Evolutionary conservation across 805 yeast genomes (phyloP).

Genomic region (Saccharomycopsis javanensis): DNA sequence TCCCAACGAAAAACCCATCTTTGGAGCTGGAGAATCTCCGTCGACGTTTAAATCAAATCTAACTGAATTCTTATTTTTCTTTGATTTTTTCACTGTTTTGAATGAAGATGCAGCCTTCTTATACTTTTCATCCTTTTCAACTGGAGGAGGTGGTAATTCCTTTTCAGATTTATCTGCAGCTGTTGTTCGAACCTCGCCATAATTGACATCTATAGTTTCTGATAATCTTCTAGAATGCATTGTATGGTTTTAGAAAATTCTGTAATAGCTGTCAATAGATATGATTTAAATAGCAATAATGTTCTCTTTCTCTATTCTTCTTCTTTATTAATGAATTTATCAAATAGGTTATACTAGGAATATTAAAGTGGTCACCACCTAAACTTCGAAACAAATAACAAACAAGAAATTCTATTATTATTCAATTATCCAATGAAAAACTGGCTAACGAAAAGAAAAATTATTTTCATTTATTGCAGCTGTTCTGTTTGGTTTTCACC

Average conservation of each 20-base stretch:
- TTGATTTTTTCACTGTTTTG: not conserved
- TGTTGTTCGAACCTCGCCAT: slow-evolving; percentile 7
- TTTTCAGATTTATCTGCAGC: not conserved
- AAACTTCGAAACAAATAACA: no score
- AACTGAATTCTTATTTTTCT: slow-evolving; percentile 1
- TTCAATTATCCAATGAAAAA: not conserved
- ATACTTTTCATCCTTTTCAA: slow-evolving; percentile 9
- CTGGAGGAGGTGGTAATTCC: slow-evolving; percentile 8
- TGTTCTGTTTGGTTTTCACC: not conserved
- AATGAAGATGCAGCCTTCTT: not conserved
- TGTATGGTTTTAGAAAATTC: not conserved
- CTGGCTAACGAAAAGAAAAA: not conserved
- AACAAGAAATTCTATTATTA: not conserved
- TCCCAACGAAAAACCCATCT: not conserved
- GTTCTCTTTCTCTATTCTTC: no score
- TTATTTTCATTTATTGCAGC: not conserved
- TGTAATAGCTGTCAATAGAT: no score
- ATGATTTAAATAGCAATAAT: no score
- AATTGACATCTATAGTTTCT: slow-evolving; percentile 16
- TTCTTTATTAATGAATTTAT: no score
- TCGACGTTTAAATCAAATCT: slow-evolving; percentile 1
- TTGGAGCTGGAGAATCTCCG: not conserved
- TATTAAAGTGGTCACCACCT: not conserved
- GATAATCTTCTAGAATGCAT: slow-evolving; percentile 15
- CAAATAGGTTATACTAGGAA: no score